Conservation (phyloP, 2,329 filamentous ascomycete genomes). For the Apiospora hydei region DNA sequence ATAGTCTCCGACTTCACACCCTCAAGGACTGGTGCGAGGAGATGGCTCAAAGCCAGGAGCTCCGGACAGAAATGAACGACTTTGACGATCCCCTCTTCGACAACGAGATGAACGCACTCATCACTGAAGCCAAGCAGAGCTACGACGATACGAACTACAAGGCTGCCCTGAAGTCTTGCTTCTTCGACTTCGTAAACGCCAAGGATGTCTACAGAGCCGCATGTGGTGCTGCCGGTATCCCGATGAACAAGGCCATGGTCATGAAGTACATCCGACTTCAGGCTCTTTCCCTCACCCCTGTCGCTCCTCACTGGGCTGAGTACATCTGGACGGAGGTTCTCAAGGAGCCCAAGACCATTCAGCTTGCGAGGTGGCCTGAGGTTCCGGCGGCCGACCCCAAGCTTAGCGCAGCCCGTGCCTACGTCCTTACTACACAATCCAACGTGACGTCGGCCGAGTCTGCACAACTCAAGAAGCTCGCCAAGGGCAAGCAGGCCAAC, state of each 20-base stretch:
- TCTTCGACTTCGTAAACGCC: slow-evolving; percentile 90
- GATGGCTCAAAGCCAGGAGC: slow-evolving; percentile 73
- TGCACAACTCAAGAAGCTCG: slow-evolving; percentile 83
- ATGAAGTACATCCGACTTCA: slow-evolving; percentile 86
- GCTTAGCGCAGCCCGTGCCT: slow-evolving; percentile 81
- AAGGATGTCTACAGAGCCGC: slow-evolving; percentile 91
- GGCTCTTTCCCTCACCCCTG: slow-evolving; percentile 79
- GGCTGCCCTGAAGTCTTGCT: slow-evolving; percentile 82
- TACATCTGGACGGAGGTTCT: slow-evolving; percentile 94
- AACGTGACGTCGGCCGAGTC: slow-evolving; percentile 89
- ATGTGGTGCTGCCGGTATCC: slow-evolving; percentile 76
- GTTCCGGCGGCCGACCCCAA: slow-evolving; percentile 70
- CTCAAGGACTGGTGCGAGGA: slow-evolving; percentile 94
- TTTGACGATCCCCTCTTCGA: slow-evolving; percentile 91
- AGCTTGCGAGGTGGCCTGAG: slow-evolving; percentile 78
- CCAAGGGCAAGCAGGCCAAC: slow-evolving; percentile 84
- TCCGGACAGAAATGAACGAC: slow-evolving; percentile 78
- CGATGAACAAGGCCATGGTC: slow-evolving; percentile 86
- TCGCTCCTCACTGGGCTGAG: slow-evolving; percentile 94
- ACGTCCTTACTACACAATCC: slow-evolving; percentile 75
- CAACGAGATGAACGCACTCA: slow-evolving; percentile 88
- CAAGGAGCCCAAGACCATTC: slow-evolving; percentile 76
- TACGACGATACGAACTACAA: slow-evolving; percentile 85
- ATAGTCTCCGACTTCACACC: slow-evolving; percentile 74
- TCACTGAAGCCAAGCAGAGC: slow-evolving; percentile 78